A percentile compares a stretch with the other conserved stretches of the same genome.
phyloP scores from a whole-genome alignment of 2,329 filamentous ascomycete genomes.

The Botryotinia globosa region DNA sequence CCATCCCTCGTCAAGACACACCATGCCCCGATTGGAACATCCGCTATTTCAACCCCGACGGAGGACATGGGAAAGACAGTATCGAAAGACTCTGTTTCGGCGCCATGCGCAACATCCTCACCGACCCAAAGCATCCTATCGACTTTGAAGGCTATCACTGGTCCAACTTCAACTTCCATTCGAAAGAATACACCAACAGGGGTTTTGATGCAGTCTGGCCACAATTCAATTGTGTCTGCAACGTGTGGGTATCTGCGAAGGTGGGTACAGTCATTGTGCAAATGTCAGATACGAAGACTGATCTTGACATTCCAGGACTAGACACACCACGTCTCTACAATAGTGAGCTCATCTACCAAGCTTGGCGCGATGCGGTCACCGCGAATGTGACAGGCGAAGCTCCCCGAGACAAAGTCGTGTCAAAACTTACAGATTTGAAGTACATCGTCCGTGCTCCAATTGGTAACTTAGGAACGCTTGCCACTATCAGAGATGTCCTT shows the following conservation, averaged over 20 bases:
- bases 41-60: background rate
- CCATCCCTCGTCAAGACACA: background rate
- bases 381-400: background rate
- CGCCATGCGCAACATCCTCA: background rate
- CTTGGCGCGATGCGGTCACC: background rate
- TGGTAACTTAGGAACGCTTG: background rate
- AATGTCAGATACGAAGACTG: background rate
- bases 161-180: background rate
- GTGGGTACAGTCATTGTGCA: background rate
- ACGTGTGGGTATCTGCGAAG: background rate
- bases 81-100: too few relatives aligned
- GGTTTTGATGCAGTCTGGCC: background rate
- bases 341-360: conserved; percentile 7
- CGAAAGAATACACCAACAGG: background rate
- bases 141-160: background rate
- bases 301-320: background rate
- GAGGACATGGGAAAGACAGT: background rate
- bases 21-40: background rate
- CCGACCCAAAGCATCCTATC: background rate
- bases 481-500: background rate
- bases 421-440: background rate
- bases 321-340: background rate
- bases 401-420: background rate
- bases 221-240: background rate
- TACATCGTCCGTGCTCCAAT: background rate